Evolutionary conservation across 1,284 basidiomycete genomes (phyloP).

Genomic region (Pseudozyma tsukubaensis): DNA sequence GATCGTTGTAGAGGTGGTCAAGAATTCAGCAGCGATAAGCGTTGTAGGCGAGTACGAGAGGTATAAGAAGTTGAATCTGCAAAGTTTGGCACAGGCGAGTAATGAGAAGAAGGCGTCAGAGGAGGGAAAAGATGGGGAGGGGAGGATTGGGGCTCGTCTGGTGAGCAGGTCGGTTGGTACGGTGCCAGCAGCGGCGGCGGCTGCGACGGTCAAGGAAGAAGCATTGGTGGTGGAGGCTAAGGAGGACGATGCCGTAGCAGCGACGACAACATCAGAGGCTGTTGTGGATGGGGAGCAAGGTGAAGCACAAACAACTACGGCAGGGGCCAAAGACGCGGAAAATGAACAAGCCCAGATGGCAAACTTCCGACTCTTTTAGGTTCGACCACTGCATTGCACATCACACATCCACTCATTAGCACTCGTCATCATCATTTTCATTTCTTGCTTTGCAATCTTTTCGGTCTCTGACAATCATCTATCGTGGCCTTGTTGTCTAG

Average conservation of each 20-base stretch:
- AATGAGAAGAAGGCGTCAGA: constrained; percentile 24
- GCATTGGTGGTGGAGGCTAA: neutral
- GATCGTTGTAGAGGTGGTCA: constrained; percentile 59
- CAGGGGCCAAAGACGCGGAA: neutral
- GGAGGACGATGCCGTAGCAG: neutral
- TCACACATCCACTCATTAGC: constrained; percentile 1
- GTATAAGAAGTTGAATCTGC: constrained; percentile 55
- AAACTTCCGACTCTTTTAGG: constrained; percentile 30
- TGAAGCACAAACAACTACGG: neutral
- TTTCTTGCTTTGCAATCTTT: neutral
- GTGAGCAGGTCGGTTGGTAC: constrained; percentile 8
- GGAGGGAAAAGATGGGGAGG: neutral
- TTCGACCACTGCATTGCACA: neutral
- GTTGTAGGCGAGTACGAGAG: constrained; percentile 47
- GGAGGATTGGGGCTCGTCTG: constrained; percentile 26
- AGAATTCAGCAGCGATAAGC: constrained; percentile 58
- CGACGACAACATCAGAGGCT: neutral
- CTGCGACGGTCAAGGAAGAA: neutral
- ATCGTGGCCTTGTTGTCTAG: neutral
- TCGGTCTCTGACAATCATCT: neutral
- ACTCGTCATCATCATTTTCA: neutral
- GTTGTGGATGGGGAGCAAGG: neutral
- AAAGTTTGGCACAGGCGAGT: constrained; percentile 42
- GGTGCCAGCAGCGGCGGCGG: neutral
- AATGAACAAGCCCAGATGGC: constrained; percentile 20